These are phyloP conservation scores for Pluteus cervinus DNA, from an alignment of 768 basidiomycete genomes.

Conservation along the genomic window DNA sequence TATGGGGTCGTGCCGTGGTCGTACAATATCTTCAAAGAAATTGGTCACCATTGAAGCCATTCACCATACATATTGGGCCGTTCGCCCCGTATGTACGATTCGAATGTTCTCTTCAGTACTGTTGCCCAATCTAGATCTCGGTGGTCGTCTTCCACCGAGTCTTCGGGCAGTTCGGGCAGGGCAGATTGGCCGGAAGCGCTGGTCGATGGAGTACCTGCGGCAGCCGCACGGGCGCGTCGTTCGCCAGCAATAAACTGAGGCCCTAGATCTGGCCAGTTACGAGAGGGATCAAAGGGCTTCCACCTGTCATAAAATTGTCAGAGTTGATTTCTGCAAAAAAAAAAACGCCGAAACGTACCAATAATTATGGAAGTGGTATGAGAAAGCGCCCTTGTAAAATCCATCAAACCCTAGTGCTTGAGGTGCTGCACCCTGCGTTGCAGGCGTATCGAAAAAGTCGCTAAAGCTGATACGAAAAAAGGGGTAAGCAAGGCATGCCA, in stretches of 20 bases:
- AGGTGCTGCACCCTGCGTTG: conserved; percentile 69
- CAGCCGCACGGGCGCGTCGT: conserved; percentile 49
- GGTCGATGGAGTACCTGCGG: no score
- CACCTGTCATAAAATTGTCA: conserved; percentile 55
- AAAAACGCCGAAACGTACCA: conserved; percentile 45
- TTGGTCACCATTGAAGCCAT: conserved; percentile 50
- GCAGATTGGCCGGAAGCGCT: no score
- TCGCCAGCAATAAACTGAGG: conserved; percentile 73
- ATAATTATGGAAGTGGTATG: conserved; percentile 95
- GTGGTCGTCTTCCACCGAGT: conserved; percentile 56
- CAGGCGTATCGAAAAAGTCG: conserved; percentile 84
- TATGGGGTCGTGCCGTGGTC: no score
- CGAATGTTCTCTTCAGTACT: conserved; percentile 93
- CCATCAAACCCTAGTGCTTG: conserved; percentile 88
- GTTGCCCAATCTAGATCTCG: conserved; percentile 89
- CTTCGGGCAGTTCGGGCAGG: conserved; percentile 44
- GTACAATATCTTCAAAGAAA: no score
- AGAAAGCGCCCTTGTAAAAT: conserved; percentile 94
- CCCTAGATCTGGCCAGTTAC: conserved; percentile 97
- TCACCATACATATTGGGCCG: conserved; percentile 96
- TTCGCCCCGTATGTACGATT: conserved; percentile 87
- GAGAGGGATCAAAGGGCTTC: conserved; percentile 87
- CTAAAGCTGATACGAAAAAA: conserved; percentile 57
- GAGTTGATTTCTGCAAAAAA: conserved; percentile 3
- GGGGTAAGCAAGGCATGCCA: conserved; percentile 4